A percentile compares a stretch with the other conserved stretches of the same genome.
These are phyloP conservation scores for Tetrahymena malaccensis DNA, from an alignment of 73 alveolate genomes.

Conservation along the genomic window DNA sequence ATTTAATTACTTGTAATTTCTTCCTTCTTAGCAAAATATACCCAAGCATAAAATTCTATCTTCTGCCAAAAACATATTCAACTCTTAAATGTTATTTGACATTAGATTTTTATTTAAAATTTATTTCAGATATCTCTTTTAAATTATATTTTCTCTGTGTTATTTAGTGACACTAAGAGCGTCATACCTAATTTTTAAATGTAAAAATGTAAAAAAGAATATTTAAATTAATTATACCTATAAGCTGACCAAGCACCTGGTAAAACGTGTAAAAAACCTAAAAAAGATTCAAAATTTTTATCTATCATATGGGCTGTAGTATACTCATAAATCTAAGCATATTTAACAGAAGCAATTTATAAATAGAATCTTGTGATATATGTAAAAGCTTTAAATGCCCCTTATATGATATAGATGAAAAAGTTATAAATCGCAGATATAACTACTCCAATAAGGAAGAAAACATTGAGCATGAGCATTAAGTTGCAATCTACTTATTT, in stretches of 20 bases:
- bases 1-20: not conserved
- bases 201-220: not conserved
- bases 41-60: constrained; percentile 57
- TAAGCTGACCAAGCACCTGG: constrained; percentile 57
- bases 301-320: constrained; percentile 43
- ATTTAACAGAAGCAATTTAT: not conserved
- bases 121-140: constrained; percentile 21
- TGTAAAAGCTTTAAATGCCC: not conserved
- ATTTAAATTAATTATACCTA: not conserved
- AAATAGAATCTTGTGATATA: not conserved
- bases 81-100: not conserved
- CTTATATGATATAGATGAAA: not conserved
- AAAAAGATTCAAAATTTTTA: constrained; percentile 38
- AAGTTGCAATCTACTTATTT: not conserved
- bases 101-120: constrained; percentile 3
- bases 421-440: not conserved
- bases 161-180: not conserved
- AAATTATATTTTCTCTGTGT: not conserved
- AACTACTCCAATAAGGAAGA: not conserved
- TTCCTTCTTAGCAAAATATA: not conserved
- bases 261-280: constrained; percentile 45
- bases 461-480: not conserved
- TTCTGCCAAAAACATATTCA: constrained; percentile 61
- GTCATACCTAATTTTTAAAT: not conserved
- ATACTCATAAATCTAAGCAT: constrained; percentile 9